Conservation (phyloP, 441 rosid genomes). For the Erodium texanum region DNA sequence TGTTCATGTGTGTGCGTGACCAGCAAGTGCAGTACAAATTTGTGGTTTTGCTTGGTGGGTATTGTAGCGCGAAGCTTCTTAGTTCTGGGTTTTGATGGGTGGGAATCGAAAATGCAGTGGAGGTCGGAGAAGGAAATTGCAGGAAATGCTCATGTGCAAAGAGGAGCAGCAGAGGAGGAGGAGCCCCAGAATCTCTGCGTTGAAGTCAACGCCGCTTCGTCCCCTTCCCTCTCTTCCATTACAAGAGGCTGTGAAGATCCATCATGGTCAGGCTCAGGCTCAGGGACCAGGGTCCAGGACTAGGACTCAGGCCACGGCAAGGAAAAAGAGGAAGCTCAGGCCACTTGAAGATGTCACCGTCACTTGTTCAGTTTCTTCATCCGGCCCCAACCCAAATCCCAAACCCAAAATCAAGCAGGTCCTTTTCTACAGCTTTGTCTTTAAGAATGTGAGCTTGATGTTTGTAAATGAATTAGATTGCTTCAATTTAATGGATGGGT, state of each 20-base stretch:
- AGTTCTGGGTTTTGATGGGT: not conserved
- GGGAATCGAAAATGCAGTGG: not conserved
- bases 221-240: no score
- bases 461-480: not conserved
- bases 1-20: not conserved
- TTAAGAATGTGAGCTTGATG: not conserved
- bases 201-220: no score
- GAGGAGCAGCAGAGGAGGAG: conserved; percentile 34
- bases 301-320: no score
- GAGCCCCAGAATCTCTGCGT: conserved; percentile 40
- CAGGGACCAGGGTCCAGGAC: no score
- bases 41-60: not conserved
- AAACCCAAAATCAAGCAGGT: conserved; percentile 21
- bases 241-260: no score
- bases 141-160: conserved; percentile 18
- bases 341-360: conserved; percentile 32
- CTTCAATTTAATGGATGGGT: no score
- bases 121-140: conserved; percentile 15
- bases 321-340: conserved; percentile 38
- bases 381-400: not conserved
- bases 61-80: not conserved
- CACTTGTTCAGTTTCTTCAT: conserved; percentile 14
- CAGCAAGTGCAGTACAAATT: not conserved
- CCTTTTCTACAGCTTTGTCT: not conserved
- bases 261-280: no score